phyloP scores from a whole-genome alignment of 2,329 filamentous ascomycete species.

The Capronia americana region DNA sequence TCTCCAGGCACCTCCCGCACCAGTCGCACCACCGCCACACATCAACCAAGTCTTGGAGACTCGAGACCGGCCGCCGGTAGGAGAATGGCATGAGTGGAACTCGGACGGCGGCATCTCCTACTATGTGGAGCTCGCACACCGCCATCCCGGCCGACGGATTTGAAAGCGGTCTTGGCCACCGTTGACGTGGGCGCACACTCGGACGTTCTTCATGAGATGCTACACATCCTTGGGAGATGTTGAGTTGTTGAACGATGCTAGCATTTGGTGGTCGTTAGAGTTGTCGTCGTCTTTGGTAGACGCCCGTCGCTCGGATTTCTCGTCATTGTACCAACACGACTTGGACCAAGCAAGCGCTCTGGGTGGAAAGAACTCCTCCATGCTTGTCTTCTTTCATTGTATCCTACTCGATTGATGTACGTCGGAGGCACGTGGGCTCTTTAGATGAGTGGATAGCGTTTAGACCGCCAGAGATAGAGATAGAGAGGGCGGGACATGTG shows the following conservation, averaged over 20 bases:
- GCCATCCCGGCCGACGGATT: neutral
- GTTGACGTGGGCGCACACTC: neutral
- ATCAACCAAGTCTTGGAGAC: neutral
- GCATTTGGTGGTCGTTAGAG: neutral
- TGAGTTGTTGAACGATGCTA: neutral
- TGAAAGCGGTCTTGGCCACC: neutral
- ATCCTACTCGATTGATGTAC: neutral
- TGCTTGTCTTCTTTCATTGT: neutral
- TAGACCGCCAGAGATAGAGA: neutral
- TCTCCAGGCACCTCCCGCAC: neutral
- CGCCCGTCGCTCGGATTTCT: neutral
- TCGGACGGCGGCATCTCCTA: slow-evolving; percentile 3
- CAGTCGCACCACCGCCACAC: neutral
- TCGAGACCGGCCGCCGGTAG: neutral
- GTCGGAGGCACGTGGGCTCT: neutral
- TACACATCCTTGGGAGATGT: neutral
- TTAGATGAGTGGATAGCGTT: neutral
- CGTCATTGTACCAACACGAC: neutral
- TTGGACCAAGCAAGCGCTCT: neutral
- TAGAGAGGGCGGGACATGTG: neutral
- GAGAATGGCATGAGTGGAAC: neutral
- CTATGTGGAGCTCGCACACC: slow-evolving; percentile 10
- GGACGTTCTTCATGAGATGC: neutral
- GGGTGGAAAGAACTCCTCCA: neutral
- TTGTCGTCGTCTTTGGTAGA: neutral